These are phyloP conservation scores for Eimeria praecox DNA, from an alignment of 169 alveolate genomes.

Conservation along the genomic window DNA sequence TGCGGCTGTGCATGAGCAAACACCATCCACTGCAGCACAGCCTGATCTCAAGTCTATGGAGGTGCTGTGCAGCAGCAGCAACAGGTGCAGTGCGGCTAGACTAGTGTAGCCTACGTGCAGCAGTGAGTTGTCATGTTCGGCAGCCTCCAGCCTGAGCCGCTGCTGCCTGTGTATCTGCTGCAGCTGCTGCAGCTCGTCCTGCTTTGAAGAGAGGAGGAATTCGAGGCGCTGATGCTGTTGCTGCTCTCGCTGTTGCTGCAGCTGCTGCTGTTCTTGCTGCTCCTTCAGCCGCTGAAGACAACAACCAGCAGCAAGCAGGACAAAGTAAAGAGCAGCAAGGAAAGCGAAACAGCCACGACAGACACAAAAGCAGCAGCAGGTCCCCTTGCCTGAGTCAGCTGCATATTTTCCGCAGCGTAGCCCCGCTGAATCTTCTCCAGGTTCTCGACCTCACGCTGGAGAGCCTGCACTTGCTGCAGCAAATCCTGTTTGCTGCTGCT, in stretches of 20 bases:
- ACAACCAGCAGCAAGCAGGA: background rate
- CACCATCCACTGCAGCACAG: background rate
- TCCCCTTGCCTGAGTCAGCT: constrained; percentile 59
- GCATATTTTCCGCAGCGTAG: constrained; percentile 53
- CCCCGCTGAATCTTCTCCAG: constrained; percentile 55
- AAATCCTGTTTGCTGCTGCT: constrained; percentile 46
- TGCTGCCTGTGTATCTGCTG: constrained; percentile 62
- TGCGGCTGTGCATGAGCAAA: background rate
- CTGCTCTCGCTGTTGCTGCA: constrained; percentile 40
- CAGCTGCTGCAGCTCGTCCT: constrained; percentile 73
- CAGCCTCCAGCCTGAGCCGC: constrained; percentile 61
- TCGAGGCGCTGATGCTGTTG: constrained; percentile 62
- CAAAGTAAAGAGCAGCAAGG: background rate
- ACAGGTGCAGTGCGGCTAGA: background rate
- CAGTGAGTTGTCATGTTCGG: constrained; percentile 64
- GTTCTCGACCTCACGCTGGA: constrained; percentile 50
- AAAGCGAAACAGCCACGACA: background rate
- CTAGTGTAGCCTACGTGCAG: constrained; percentile 11
- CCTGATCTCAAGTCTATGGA: background rate
- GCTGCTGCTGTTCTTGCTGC: constrained; percentile 34
- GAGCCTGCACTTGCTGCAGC: constrained; percentile 34
- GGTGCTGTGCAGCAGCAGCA: background rate
- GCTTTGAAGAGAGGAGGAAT: constrained; percentile 58
- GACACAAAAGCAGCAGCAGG: background rate
- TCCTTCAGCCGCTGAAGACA: constrained; percentile 25